phyloP scores from a whole-genome alignment of 768 basidiomycete species.

The Leccinum arenicola region DNA sequence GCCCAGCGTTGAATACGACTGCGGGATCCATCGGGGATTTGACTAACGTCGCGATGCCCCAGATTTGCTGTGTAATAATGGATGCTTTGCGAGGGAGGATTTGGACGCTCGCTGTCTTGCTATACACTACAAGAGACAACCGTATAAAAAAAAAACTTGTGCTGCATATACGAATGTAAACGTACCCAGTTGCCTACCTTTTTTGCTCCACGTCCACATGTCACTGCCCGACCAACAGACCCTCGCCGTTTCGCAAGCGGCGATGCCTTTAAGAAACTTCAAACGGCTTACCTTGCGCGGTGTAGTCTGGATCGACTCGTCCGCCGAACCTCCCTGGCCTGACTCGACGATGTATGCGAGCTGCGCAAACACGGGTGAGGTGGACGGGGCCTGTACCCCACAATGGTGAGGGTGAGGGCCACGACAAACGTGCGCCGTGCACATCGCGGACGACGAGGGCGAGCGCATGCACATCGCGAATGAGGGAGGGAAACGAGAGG shows the following conservation, averaged over 20 bases:
- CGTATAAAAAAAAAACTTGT: background rate
- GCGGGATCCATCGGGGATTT: conserved; percentile 23
- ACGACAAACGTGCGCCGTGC: too few species aligned
- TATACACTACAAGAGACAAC: conserved; percentile 40
- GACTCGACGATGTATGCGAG: conserved; percentile 82
- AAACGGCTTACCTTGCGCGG: conserved; percentile 78
- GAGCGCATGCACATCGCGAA: too few species aligned
- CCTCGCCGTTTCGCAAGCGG: conserved; percentile 83
- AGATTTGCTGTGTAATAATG: conserved; percentile 65
- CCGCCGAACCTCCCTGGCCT: conserved; percentile 41
- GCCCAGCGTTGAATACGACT: conserved; percentile 15
- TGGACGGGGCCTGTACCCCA: too few species aligned
- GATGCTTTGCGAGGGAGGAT: conserved; percentile 77
- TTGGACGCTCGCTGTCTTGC: conserved; percentile 71
- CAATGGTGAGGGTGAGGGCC: too few species aligned
- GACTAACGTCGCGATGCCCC: conserved; percentile 73
- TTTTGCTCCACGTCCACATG: conserved; percentile 91
- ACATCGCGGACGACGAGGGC: too few species aligned
- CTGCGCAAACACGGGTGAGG: conserved; percentile 55
- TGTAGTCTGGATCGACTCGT: conserved; percentile 72
- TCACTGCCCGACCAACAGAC: conserved; percentile 79
- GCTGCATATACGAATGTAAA: background rate
- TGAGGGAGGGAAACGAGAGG: too few species aligned
- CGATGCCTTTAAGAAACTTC: conserved; percentile 73
- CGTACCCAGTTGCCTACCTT: conserved; percentile 86